Base-by-base conservation (phyloP, 208 protist species). In the Leishmania gerbilli region DNA sequence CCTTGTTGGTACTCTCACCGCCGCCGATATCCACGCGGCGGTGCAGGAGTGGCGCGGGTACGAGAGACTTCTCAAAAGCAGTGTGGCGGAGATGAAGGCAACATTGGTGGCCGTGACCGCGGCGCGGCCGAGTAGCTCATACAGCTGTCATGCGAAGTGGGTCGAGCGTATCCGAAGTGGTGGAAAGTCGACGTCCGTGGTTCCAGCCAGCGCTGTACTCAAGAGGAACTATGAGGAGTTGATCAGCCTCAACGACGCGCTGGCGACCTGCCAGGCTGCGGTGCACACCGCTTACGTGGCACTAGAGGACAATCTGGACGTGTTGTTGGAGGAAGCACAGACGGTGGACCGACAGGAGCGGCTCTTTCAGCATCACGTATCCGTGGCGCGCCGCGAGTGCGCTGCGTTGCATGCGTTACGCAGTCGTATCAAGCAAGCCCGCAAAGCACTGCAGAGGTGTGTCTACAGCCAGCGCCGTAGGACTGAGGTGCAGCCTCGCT, bases 81-180 rank as follows among this genome's bases (percentile, higher is more conserved):
- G 84, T 51, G 79, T 79, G 37, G 56, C 45, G 11, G 60, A 88
- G 37, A 85, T 90, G 77, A 53, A 49, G 21, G 49, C 74, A 2
- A 84, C 87, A 17, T 74, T 93, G n/a, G 76, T 74, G 56, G 71
- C 81, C 6, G 56, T 93, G 27, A 91, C 89, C 42, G 78, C 86
- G 1, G 49, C 74, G 37, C 64, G 77, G 53, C 64, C 90, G 55
- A 76, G 77, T 1, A 83, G 76, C 11, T 79, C 79, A 17, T 80
- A 90, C 53, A 80, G 83, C 71, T 88, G 80, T 56, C 91, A 91
- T 71, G 85, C 89, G 34, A 96, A 94, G 80, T 89, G 83, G 86
- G 85, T 88, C 9, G 85, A 93, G 83, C 56, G 76, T 76, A 31
- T 67, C 40, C 17, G 79, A 65, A 47, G 81, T 53, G 74, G 85